phyloP scores from a whole-genome alignment of 108 stramenopile genomes.

The Licmophora abbreviata region DNA sequence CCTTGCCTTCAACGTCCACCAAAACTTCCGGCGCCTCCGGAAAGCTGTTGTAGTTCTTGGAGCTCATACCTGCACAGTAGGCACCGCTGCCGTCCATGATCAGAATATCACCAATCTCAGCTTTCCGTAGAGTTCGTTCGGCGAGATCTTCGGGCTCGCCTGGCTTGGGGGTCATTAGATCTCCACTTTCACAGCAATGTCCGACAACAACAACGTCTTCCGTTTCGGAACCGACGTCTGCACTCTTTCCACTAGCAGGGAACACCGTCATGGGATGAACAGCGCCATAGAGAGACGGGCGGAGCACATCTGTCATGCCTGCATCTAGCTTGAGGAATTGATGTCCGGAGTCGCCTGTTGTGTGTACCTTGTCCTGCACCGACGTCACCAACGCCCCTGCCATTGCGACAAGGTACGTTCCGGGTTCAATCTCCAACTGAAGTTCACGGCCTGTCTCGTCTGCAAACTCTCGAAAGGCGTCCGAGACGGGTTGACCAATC shows the following conservation, averaged over 20 bases:
- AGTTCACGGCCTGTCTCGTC: slow-evolving; percentile 86
- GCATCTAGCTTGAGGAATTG: slow-evolving; percentile 91
- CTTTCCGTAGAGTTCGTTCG: slow-evolving; percentile 70
- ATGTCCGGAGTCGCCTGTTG: slow-evolving; percentile 58
- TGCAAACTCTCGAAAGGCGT: slow-evolving; percentile 83
- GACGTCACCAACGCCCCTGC: slow-evolving; percentile 87
- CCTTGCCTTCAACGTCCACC: slow-evolving; percentile 23
- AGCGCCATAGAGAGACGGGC: slow-evolving; percentile 95
- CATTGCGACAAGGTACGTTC: slow-evolving; percentile 96
- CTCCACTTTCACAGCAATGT: slow-evolving; percentile 98
- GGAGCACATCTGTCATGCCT: slow-evolving; percentile 98
- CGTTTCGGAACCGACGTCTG: slow-evolving; percentile 49
- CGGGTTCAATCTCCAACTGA: slow-evolving; percentile 95
- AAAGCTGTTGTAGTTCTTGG: slow-evolving; percentile 98
- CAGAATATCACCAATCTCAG: slow-evolving; percentile 83
- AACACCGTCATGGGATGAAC: slow-evolving; percentile 91
- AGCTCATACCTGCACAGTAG: slow-evolving; percentile 95
- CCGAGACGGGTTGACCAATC: slow-evolving; percentile 86
- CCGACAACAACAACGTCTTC: slow-evolving; percentile 94
- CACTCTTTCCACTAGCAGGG: slow-evolving; percentile 57
- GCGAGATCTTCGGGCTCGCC: slow-evolving; percentile 91
- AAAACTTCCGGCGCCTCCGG: slow-evolving; percentile 94
- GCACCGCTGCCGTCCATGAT: slow-evolving; percentile 97
- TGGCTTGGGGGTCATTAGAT: slow-evolving; percentile 90
- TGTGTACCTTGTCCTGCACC: slow-evolving; percentile 84